Base-by-base conservation (phyloP, 257 asterid species). In the Primulina tabacum region DNA sequence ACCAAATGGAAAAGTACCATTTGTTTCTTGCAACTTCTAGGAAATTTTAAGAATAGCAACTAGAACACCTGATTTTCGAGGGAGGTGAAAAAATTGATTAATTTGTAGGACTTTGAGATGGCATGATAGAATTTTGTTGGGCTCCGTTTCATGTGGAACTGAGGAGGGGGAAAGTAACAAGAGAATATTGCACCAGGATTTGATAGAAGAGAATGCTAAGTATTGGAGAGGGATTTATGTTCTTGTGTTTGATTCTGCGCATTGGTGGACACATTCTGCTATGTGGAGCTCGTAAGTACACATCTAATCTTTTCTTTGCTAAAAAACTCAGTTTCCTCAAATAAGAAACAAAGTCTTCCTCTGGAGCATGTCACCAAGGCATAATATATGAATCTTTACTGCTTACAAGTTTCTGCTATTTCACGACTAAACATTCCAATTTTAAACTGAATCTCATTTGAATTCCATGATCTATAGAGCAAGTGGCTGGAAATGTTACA, bases 171-270 rank as follows among this genome's bases (percentile, higher is more conserved):
- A 73, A 35, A 85, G 82, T 33, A 66, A 74, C 68, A 83, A 88
- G 91, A 88, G 92, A 65, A 75, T 86, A 29, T 60, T 92, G 77
- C 97, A 89, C 75, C 77, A 90, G 14, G 98, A 92, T 70, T 77
- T 73, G 81, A 92, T 92, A 8, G 97, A 92, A 74, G 97, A 90
- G 64, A 92, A 92, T 59, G 98, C 97, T 0, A 87, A 88, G 77
- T 90, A 85, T 70, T 92, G 98, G 98, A 85, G 97, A 79, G 92
- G 90, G 62, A 92, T 82, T 57, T 92, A 92, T 73, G 82, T 85
- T 68, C 97, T 92, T 69, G 95, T 87, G 64, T 92, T 88, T 64
- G 97, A 92, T 83, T 92, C 98, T 2, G 97, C 98, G 72, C 97
- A 90, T 66, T 92, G 97, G 97, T 92, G 98, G 97, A 84, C 97